Percentiles rank a stretch among this genome's conserved stretches.
Conservation (phyloP, 2,329 filamentous ascomycete genomes). For the Canariomyces notabilis region DNA sequence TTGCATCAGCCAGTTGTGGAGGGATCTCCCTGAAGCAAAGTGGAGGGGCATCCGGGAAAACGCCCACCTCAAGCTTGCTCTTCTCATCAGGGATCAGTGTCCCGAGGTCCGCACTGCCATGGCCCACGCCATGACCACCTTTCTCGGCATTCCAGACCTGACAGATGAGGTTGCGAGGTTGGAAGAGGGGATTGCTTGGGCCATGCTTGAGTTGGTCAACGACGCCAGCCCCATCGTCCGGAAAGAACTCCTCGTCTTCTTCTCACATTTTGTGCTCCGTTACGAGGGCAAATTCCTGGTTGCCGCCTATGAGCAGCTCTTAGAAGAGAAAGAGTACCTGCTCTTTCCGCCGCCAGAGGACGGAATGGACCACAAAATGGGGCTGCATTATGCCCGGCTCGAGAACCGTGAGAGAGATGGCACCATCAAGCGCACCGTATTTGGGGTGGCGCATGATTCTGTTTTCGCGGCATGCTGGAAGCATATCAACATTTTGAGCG, state of each 20-base stretch:
- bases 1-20: constrained; percentile 92
- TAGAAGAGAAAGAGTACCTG: constrained; percentile 73
- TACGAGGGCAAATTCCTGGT: constrained; percentile 93
- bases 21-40: constrained; percentile 85
- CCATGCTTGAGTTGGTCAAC: constrained; percentile 83
- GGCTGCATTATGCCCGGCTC: constrained; percentile 55
- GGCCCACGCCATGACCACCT: constrained; percentile 88
- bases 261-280: constrained; percentile 83
- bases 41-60: constrained; percentile 90
- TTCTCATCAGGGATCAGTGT: constrained; percentile 76
- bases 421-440: constrained; percentile 50
- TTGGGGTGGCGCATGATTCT: constrained; percentile 73
- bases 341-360: constrained; percentile 51
- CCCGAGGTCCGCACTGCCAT: constrained; percentile 92
- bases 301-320: constrained; percentile 82
- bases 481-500: constrained; percentile 80
- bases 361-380: constrained; percentile 55
- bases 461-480: constrained; percentile 95
- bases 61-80: constrained; percentile 75
- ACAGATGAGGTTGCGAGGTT: constrained; percentile 87
- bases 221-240: constrained; percentile 93
- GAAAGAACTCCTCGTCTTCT: constrained; percentile 87
- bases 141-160: constrained; percentile 87
- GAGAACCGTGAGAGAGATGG: constrained; percentile 54
- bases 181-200: constrained; percentile 85